These are phyloP conservation scores for Gastrolobium bilobum DNA, from an alignment of 306 rosid genomes.

Conservation along the genomic window DNA sequence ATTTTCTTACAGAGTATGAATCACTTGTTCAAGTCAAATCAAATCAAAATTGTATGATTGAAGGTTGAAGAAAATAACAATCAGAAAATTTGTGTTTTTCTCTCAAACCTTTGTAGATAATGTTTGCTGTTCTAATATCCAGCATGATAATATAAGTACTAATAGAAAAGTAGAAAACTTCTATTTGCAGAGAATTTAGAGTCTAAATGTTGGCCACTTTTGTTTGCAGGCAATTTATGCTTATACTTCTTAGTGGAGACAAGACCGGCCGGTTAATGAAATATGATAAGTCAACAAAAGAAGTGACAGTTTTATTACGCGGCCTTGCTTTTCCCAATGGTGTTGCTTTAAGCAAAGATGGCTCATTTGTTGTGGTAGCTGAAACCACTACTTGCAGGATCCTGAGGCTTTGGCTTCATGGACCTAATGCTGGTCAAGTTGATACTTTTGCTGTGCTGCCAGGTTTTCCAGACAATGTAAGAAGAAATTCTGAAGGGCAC, in stretches of 20 bases:
- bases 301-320: constrained; percentile 66
- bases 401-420: constrained; percentile 85
- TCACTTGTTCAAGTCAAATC: constrained; percentile 25
- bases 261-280: constrained; percentile 79
- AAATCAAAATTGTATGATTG: constrained; percentile 14
- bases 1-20: neutral
- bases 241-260: constrained; percentile 71
- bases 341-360: constrained; percentile 80
- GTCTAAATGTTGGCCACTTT: constrained; percentile 30
- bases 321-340: constrained; percentile 87
- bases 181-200: neutral
- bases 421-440: constrained; percentile 73
- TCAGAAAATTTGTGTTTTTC: neutral
- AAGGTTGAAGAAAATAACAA: constrained; percentile 15
- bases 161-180: neutral
- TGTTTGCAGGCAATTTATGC: constrained; percentile 80
- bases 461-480: constrained; percentile 85
- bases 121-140: constrained; percentile 18
- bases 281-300: constrained; percentile 70
- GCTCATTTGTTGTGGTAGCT: constrained; percentile 79
- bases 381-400: constrained; percentile 70
- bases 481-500: constrained; percentile 78
- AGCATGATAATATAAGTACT: constrained; percentile 2
- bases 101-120: neutral
- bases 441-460: constrained; percentile 75